Evolutionary conservation across 805 yeast species (phyloP).

Genomic region (Wickerhamiella kurtzmanii): DNA sequence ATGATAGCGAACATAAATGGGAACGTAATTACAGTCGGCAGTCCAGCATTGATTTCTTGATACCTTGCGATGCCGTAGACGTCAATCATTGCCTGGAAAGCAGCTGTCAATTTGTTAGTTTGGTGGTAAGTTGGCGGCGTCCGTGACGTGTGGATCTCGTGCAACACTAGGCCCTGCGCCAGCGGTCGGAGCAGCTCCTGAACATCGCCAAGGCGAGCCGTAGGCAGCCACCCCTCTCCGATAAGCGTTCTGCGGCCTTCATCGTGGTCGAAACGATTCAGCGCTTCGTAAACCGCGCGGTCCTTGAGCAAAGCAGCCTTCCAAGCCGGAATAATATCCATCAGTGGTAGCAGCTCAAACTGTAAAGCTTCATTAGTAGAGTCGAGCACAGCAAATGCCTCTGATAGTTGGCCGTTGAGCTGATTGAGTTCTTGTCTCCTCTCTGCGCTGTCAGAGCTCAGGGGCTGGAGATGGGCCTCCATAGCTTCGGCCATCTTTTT

Average conservation of each 20-base stretch:
- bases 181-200: slow-evolving; percentile 50
- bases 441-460: slow-evolving; percentile 32
- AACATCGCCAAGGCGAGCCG: slow-evolving; percentile 48
- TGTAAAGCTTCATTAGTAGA: slow-evolving; percentile 53
- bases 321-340: slow-evolving; percentile 35
- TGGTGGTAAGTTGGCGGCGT: slow-evolving; percentile 90
- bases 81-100: slow-evolving; percentile 87
- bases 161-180: slow-evolving; percentile 33
- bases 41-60: slow-evolving; percentile 90
- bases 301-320: slow-evolving; percentile 57
- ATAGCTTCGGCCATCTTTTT: slow-evolving; percentile 75
- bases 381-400: slow-evolving; percentile 44
- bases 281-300: slow-evolving; percentile 61
- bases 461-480: slow-evolving; percentile 61
- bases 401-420: slow-evolving; percentile 37
- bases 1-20: slow-evolving; percentile 98
- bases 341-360: slow-evolving; percentile 58
- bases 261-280: slow-evolving; percentile 71
- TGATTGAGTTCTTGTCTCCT: slow-evolving; percentile 26
- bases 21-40: slow-evolving; percentile 87
- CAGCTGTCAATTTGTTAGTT: slow-evolving; percentile 81
- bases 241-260: slow-evolving; percentile 68
- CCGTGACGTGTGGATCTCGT: slow-evolving; percentile 56
- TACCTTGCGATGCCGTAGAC: slow-evolving; percentile 90
- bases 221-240: slow-evolving; percentile 97